A percentile compares a stretch with the other conserved stretches of the same genome.
Conservation (phyloP, 306 rosid species). For the Cucurbita argyrosperma region DNA sequence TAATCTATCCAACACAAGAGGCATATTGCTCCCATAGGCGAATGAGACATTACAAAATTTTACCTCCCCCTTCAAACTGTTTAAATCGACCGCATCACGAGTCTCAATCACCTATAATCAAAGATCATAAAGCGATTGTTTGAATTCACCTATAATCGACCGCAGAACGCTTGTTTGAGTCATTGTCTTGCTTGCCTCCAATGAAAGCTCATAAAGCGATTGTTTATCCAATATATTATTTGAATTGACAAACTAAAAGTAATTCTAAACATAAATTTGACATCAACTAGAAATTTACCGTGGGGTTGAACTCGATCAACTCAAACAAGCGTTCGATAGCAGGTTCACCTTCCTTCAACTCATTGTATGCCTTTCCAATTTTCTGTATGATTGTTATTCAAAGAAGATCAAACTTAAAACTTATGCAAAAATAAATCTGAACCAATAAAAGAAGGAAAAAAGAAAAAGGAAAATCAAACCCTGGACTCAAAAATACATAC, state of each 20-base stretch:
- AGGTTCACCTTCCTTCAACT: constrained; percentile 84
- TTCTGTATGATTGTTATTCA: constrained; percentile 63
- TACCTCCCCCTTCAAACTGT: constrained; percentile 47
- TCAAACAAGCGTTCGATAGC: constrained; percentile 67
- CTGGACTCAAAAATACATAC: not conserved
- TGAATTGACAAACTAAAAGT: not conserved
- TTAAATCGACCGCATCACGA: constrained; percentile 47
- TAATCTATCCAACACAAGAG: constrained; percentile 46
- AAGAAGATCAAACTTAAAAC: constrained; percentile 32
- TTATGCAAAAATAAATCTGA: constrained; percentile 16
- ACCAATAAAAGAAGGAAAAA: not conserved
- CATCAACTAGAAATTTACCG: constrained; percentile 31
- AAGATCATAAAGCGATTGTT: not conserved
- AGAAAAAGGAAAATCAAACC: not conserved
- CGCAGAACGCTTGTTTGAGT: too few species aligned
- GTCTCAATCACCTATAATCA: constrained; percentile 49
- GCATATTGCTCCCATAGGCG: constrained; percentile 38
- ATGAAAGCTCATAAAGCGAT: not conserved
- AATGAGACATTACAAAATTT: constrained; percentile 61
- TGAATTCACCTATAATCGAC: not conserved
- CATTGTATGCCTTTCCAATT: constrained; percentile 83
- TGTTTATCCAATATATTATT: not conserved
- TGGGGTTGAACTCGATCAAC: constrained; percentile 37
- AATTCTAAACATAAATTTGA: not conserved
- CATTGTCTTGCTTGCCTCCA: not conserved